Evolutionary conservation across 139 green algal genomes (phyloP).

Genomic region (Nannochloris sp.): DNA sequence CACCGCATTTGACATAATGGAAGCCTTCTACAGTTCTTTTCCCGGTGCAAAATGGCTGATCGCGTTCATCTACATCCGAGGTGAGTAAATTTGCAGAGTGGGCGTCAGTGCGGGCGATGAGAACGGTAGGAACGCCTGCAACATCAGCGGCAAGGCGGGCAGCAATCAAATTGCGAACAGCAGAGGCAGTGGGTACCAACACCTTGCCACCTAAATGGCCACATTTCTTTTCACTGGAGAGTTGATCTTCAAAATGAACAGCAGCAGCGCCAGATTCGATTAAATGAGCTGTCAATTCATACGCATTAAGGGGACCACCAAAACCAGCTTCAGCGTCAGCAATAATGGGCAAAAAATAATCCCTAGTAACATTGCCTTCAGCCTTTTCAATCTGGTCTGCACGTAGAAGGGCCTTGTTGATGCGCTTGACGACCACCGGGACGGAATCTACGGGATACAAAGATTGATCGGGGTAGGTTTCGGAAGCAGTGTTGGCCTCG

Average conservation of each 20-base stretch:
- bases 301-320: slow-evolving; percentile 78
- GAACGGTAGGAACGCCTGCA: slow-evolving; percentile 53
- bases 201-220: slow-evolving; percentile 78
- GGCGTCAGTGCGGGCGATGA: slow-evolving; percentile 75
- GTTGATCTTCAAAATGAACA: slow-evolving; percentile 80
- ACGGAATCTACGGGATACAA: slow-evolving; percentile 75
- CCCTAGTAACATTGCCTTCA: slow-evolving; percentile 46
- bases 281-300: slow-evolving; percentile 71
- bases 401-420: slow-evolving; percentile 66
- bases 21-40: slow-evolving; percentile 80
- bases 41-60: slow-evolving; percentile 73
- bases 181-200: slow-evolving; percentile 61
- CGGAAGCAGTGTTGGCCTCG: slow-evolving; percentile 56
- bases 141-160: slow-evolving; percentile 75
- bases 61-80: slow-evolving; percentile 67
- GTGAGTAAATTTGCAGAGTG: slow-evolving; percentile 76
- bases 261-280: slow-evolving; percentile 66
- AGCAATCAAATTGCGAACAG: slow-evolving; percentile 67
- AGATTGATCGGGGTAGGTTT: slow-evolving; percentile 79
- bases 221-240: slow-evolving; percentile 61
- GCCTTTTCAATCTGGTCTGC: slow-evolving; percentile 71
- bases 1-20: slow-evolving; percentile 60
- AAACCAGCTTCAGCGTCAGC: slow-evolving; percentile 81
- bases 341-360: slow-evolving; percentile 72
- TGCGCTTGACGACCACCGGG: slow-evolving; percentile 55